These are phyloP conservation scores for Alternaria sp. DNA, from an alignment of 2,329 filamentous ascomycete genomes.

Conservation along the genomic window DNA sequence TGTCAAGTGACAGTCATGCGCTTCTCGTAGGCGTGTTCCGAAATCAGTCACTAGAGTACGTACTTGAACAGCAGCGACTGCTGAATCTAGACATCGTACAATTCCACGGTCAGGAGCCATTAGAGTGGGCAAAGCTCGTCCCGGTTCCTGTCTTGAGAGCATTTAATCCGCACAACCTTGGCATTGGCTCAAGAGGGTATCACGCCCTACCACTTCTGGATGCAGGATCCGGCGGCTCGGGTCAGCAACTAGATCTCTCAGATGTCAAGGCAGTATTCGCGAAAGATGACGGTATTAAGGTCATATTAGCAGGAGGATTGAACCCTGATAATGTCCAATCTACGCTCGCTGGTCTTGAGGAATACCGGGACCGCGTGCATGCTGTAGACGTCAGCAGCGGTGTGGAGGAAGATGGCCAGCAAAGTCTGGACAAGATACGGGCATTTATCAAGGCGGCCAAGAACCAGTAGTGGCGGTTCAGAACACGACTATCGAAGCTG, in stretches of 20 bases:
- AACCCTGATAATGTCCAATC: constrained; percentile 77
- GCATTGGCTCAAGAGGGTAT: constrained; percentile 75
- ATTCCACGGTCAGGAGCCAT: constrained; percentile 86
- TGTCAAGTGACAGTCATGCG: constrained; percentile 65
- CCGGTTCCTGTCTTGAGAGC: constrained; percentile 89
- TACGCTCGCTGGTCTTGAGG: constrained; percentile 68
- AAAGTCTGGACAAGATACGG: constrained; percentile 80
- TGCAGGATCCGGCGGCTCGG: constrained; percentile 82
- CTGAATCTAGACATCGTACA: constrained; percentile 88
- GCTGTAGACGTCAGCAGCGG: constrained; percentile 95
- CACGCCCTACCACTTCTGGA: constrained; percentile 86
- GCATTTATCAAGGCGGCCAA: constrained; percentile 79
- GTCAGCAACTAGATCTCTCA: constrained; percentile 75
- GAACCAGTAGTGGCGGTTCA: constrained; percentile 9
- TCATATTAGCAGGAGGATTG: constrained; percentile 86
- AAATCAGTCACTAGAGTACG: constrained; percentile 83
- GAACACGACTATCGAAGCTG: not conserved
- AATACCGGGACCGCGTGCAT: constrained; percentile 67
- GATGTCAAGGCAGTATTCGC: constrained; percentile 71
- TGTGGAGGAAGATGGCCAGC: constrained; percentile 79
- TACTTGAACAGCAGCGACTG: constrained; percentile 77
- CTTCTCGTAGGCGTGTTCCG: constrained; percentile 93
- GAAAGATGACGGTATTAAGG: constrained; percentile 71
- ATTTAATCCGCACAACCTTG: constrained; percentile 79
- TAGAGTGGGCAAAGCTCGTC: constrained; percentile 90